phyloP scores from a whole-genome alignment of 2,329 filamentous ascomycete genomes.

The Pezicula rhizophila region DNA sequence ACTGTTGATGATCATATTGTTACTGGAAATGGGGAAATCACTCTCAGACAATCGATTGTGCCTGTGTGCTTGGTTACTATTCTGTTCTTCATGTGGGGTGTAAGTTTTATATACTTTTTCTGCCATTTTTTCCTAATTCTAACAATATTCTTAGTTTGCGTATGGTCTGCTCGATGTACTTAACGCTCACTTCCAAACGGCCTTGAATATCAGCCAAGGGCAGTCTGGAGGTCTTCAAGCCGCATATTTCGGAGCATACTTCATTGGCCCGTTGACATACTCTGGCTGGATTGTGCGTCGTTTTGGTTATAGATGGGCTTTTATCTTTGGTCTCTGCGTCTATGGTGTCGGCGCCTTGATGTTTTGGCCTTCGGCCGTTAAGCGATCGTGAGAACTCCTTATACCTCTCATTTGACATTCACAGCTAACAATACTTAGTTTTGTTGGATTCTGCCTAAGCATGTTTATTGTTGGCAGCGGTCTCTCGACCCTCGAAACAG shows the following conservation, averaged over 20 bases:
- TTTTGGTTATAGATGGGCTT: slow-evolving; percentile 71
- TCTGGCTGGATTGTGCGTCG: slow-evolving; percentile 67
- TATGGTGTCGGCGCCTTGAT: slow-evolving; percentile 73
- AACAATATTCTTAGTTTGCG: slow-evolving; percentile 46
- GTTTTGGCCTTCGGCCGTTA: slow-evolving; percentile 73
- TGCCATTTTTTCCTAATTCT: not conserved
- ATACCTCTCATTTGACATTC: not conserved
- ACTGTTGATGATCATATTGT: slow-evolving; percentile 59
- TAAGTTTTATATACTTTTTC: not conserved
- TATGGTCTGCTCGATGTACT: slow-evolving; percentile 80
- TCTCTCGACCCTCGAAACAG: slow-evolving; percentile 70
- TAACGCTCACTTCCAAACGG: slow-evolving; percentile 49
- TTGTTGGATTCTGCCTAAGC: slow-evolving; percentile 22
- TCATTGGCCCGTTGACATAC: slow-evolving; percentile 58
- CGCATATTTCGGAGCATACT: slow-evolving; percentile 67
- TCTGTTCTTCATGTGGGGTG: slow-evolving; percentile 79
- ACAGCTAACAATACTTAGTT: slow-evolving; percentile 6
- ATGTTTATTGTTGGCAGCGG: slow-evolving; percentile 69
- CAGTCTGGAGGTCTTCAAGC: slow-evolving; percentile 60
- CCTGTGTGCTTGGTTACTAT: slow-evolving; percentile 52
- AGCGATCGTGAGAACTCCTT: slow-evolving; percentile 14
- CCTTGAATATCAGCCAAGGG: slow-evolving; percentile 54
- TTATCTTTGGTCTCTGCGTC: slow-evolving; percentile 68
- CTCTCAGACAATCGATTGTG: slow-evolving; percentile 59
- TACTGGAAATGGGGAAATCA: slow-evolving; percentile 54